Base-by-base conservation (phyloP, 352 stramenopile species). In the Globisporangium heterothallicum region DNA sequence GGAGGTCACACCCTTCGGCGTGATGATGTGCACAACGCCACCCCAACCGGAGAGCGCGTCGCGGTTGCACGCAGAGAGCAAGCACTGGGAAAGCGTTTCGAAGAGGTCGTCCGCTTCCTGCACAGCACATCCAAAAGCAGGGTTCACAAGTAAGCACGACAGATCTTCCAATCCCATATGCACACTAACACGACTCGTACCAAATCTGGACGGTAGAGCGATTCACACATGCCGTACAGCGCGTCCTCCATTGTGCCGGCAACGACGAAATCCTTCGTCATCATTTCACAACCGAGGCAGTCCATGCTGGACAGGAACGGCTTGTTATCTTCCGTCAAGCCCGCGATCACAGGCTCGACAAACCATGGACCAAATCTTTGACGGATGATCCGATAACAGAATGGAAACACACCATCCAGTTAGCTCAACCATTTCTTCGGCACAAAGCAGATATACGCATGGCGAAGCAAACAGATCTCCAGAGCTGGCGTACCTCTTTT, bases 311-410 rank as follows among this genome's bases (percentile, higher is more conserved):
- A 97, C 41, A 99, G 68, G 76, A 98, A 99, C 1, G 97, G 97
- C 61, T 96, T 89, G 67, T 96, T 95, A 56, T 98, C 86, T 42
- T 92, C 78, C 35, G 77, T 96, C 13, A 99, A 70, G 5, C 97
- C 97, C 5, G 96, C 97, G 49, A 99, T 96, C 10, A 99, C 78
- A 6, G 97, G 97, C 70, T 99, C 96, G 19, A 97, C 83, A 72
- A 99, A 99, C 78, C 97, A 99, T 46, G 97, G 97, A 21, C 96
- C 97, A 70, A 99, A 99, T 26, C 84, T 81, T n/a, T n/a, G n/a
- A n/a, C n/a, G n/a, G n/a, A n/a, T n/a, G n/a, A n/a, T n/a, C n/a
- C n/a, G n/a, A n/a, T n/a, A n/a, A n/a, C n/a, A n/a, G n/a, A n/a
- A n/a, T n/a, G n/a, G n/a, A n/a, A n/a, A n/a, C n/a, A n/a, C n/a